Percentiles rank a stretch among this genome's conserved stretches.
phyloP scores from a whole-genome alignment of 2,329 filamentous ascomycete species.

The Diaporthe velutina region DNA sequence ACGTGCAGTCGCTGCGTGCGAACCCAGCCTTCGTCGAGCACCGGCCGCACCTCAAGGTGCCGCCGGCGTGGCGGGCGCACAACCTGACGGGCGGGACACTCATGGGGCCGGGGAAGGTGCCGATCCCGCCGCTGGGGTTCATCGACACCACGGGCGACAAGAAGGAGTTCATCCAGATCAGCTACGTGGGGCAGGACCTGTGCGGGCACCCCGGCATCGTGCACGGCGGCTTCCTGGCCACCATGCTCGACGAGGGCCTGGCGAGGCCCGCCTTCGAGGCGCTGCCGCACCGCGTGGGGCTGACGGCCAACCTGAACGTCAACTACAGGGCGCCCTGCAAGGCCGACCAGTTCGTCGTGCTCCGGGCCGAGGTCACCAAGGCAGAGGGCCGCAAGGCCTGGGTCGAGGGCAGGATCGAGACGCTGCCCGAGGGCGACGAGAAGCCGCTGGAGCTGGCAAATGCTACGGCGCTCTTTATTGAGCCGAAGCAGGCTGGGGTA shows the following conservation, averaged over 20 bases:
- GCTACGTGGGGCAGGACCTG: conserved; percentile 82
- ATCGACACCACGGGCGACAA: conserved; percentile 71
- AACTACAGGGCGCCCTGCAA: conserved; percentile 87
- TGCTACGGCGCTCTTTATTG: conserved; percentile 88
- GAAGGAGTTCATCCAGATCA: conserved; percentile 77
- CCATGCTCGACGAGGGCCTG: conserved; percentile 90
- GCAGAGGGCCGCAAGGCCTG: conserved; percentile 95
- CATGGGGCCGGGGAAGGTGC: conserved; percentile 79
- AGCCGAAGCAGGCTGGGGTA: conserved; percentile 85
- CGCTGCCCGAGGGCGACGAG: conserved; percentile 74
- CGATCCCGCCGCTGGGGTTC: conserved; percentile 86
- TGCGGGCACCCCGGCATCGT: conserved; percentile 93
- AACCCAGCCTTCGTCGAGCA: conserved; percentile 79
- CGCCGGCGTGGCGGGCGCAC: conserved; percentile 74
- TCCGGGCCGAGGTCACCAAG: conserved; percentile 84
- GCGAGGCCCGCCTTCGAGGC: conserved; percentile 90
- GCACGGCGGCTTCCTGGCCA: conserved; percentile 92
- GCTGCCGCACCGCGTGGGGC: conserved; percentile 84
- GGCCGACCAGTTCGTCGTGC: conserved; percentile 81
- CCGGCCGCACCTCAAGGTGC: conserved; percentile 90
- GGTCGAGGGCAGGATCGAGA: conserved; percentile 90
- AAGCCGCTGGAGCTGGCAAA: conserved; percentile 79
- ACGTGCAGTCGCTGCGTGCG: conserved; percentile 77
- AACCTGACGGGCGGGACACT: conserved; percentile 88
- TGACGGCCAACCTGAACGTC: conserved; percentile 87